Percentiles rank a stretch among this genome's conserved stretches.
Evolutionary conservation across 441 rosid genomes (phyloP).

Genomic region (Adansonia rubrostipa): DNA sequence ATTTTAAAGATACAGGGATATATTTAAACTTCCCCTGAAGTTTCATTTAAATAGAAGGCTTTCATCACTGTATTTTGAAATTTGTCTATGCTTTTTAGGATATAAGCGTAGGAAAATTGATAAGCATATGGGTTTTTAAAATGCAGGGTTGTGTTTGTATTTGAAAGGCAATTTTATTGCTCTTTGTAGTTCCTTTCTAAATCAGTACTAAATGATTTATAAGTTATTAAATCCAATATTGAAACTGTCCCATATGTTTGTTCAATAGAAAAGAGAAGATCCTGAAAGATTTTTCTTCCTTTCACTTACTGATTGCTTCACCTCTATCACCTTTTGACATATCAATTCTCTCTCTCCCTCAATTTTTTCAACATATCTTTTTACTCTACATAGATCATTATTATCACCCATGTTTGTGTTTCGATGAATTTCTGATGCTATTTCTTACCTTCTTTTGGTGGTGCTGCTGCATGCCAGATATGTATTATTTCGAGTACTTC

Average conservation of each 20-base stretch:
- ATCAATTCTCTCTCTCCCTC: not conserved
- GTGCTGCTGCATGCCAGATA: no score
- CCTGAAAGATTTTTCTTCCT: not conserved
- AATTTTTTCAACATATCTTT: not conserved
- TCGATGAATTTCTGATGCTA: not conserved
- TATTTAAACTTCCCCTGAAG: not conserved
- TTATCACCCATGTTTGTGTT: not conserved
- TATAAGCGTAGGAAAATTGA: not conserved
- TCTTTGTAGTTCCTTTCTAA: not conserved
- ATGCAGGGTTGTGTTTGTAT: not conserved
- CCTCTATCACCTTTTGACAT: not conserved
- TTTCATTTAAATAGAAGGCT: slow-evolving; percentile 1
- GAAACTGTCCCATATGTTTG: not conserved
- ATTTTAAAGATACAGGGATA: slow-evolving; percentile 1
- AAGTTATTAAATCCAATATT: not conserved
- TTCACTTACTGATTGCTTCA: slow-evolving; percentile 2
- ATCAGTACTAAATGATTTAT: not conserved
- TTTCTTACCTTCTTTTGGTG: no score
- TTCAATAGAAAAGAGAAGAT: slow-evolving; percentile 4
- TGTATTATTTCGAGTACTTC: no score
- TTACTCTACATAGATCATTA: not conserved
- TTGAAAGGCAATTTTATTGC: not conserved
- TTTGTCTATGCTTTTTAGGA: slow-evolving; percentile 2
- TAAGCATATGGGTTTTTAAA: not conserved
- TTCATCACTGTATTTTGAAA: slow-evolving; percentile 9